A percentile compares a stretch with the other conserved stretches of the same genome.
phyloP scores from a whole-genome alignment of 1,284 basidiomycete species.

The Heterobasidion parviporum region DNA sequence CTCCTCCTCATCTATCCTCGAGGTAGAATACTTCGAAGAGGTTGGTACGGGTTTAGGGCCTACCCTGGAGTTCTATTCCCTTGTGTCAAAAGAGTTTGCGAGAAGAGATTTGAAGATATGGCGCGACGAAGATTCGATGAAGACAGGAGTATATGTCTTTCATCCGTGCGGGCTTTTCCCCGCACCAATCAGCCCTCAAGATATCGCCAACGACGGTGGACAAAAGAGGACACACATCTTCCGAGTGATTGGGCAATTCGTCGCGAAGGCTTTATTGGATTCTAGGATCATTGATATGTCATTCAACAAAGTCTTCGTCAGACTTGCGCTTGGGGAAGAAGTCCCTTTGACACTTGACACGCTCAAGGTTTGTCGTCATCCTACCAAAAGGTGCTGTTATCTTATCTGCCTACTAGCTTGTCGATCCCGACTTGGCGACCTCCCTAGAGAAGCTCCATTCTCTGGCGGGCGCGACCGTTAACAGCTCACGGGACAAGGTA shows the following conservation, averaged over 20 bases:
- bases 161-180: constrained; percentile 88
- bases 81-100: constrained; percentile 92
- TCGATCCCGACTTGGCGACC: constrained; percentile 80
- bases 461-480: constrained; percentile 30
- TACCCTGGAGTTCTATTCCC: constrained; percentile 96
- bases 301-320: constrained; percentile 89
- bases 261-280: constrained; percentile 97
- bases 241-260: constrained; percentile 89
- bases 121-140: constrained; percentile 74
- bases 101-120: constrained; percentile 83
- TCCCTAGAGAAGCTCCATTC: constrained; percentile 78
- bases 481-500: constrained; percentile 48
- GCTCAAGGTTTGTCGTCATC: constrained; percentile 50
- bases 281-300: constrained; percentile 96
- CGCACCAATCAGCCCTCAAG: constrained; percentile 63
- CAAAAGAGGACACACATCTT: constrained; percentile 79
- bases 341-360: constrained; percentile 79
- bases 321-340: constrained; percentile 78
- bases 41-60: constrained; percentile 97
- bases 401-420: constrained; percentile 35
- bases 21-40: constrained; percentile 99
- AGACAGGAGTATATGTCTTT: constrained; percentile 62
- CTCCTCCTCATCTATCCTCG: constrained; percentile 85
- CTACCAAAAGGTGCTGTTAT: constrained; percentile 1
- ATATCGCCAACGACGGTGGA: constrained; percentile 60